phyloP scores from a whole-genome alignment of 2,329 filamentous ascomycete species.

The Pseudogymnoascus destructans region DNA sequence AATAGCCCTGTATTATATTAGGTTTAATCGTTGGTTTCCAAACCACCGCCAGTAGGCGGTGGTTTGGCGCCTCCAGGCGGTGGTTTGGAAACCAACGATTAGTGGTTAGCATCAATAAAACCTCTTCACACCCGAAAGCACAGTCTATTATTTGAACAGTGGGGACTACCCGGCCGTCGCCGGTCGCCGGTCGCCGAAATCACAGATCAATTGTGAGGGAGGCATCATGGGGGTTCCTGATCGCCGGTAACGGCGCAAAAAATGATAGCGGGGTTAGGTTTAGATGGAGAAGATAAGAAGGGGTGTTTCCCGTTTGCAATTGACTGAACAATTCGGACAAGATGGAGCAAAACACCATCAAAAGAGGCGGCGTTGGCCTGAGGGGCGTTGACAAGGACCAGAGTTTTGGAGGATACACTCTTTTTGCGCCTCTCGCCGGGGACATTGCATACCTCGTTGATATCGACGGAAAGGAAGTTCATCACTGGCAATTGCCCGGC shows the following conservation, averaged over 20 bases:
- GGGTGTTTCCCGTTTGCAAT: background rate
- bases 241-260: background rate
- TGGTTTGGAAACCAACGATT: too few species aligned
- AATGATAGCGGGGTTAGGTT: background rate
- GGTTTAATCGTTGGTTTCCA: too few species aligned
- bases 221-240: background rate
- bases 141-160: too few species aligned
- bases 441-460: conserved; percentile 29
- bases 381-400: conserved; percentile 28
- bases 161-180: background rate
- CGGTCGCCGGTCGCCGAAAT: background rate
- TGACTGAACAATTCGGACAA: background rate
- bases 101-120: too few species aligned
- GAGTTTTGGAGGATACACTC: conserved; percentile 30
- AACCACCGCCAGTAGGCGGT: too few species aligned
- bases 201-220: background rate
- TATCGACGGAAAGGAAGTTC: conserved; percentile 31
- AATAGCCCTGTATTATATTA: too few species aligned
- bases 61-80: too few species aligned
- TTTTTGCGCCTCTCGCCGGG: conserved; percentile 31
- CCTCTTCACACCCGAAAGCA: too few species aligned
- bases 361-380: conserved; percentile 31
- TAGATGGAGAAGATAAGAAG: background rate
- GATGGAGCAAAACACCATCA: conserved; percentile 34
- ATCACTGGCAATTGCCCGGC: conserved; percentile 31